phyloP scores from a whole-genome alignment of 768 basidiomycete species.

The Daedaleopsis sinensis region DNA sequence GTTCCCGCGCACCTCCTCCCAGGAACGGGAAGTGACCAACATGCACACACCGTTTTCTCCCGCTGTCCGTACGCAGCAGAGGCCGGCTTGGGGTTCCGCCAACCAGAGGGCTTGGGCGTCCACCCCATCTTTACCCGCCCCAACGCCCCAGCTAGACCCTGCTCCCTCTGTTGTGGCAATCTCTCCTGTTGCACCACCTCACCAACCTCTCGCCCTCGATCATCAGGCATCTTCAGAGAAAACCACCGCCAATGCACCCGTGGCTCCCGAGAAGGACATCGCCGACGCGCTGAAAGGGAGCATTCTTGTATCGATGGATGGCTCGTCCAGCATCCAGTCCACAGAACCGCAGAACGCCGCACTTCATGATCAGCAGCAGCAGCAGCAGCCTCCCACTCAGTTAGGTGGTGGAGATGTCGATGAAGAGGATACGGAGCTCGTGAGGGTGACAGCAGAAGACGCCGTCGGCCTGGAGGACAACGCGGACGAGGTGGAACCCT shows the following conservation, averaged over 20 bases:
- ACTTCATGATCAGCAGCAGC: neutral
- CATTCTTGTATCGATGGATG: neutral
- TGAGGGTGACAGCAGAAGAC: neutral
- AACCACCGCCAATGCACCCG: neutral
- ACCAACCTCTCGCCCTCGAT: neutral
- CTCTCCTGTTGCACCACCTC: neutral
- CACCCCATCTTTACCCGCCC: neutral
- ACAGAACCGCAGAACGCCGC: neutral
- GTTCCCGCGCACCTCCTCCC: neutral
- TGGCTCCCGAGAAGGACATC: neutral
- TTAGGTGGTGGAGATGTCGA: too few relatives aligned
- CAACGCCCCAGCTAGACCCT: neutral
- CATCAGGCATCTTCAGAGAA: neutral
- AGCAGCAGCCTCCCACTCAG: too few relatives aligned
- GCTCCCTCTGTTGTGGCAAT: neutral
- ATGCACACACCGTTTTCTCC: neutral
- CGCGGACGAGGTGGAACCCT: neutral
- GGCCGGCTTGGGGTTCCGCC: neutral
- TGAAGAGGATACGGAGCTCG: too few relatives aligned
- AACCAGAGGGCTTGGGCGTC: neutral
- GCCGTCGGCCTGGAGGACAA: neutral
- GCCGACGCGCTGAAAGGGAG: neutral
- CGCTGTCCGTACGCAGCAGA: neutral
- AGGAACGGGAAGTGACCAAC: neutral
- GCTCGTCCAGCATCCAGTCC: neutral